phyloP scores from a whole-genome alignment of 2,329 filamentous ascomycete species.

The Aurifilum marmelostoma region DNA sequence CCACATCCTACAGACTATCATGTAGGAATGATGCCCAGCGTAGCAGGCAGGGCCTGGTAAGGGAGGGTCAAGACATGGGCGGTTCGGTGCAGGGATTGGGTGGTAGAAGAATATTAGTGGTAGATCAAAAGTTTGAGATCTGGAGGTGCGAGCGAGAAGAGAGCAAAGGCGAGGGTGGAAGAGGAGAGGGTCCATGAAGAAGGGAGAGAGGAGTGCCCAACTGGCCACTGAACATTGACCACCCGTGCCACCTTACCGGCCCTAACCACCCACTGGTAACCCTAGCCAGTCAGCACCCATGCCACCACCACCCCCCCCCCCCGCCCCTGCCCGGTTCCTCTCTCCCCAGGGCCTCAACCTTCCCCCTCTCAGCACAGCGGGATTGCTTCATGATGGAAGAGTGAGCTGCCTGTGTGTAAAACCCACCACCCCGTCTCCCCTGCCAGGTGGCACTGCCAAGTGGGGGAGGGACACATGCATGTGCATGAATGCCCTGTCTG shows the following conservation, averaged over 20 bases:
- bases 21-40: not conserved
- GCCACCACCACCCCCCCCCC: too few species aligned
- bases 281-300: not conserved
- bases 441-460: not conserved
- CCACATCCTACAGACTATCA: too few species aligned
- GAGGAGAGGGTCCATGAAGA: too few species aligned
- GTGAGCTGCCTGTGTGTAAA: not conserved
- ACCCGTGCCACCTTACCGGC: not conserved
- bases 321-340: not conserved
- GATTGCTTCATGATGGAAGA: not conserved
- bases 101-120: not conserved
- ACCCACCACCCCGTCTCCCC: not conserved
- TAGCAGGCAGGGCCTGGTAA: not conserved
- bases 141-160: not conserved
- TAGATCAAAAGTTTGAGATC: not conserved
- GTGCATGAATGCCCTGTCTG: conserved; percentile 1
- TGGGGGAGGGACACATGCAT: conserved; percentile 5
- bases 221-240: not conserved
- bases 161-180: not conserved
- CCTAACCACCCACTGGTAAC: not conserved
- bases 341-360: too few species aligned
- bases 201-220: not conserved
- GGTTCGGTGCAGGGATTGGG: not conserved
- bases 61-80: not conserved
- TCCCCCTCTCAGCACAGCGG: not conserved